Conservation (phyloP, 306 rosid species). For the Cucumis melo region DNA sequence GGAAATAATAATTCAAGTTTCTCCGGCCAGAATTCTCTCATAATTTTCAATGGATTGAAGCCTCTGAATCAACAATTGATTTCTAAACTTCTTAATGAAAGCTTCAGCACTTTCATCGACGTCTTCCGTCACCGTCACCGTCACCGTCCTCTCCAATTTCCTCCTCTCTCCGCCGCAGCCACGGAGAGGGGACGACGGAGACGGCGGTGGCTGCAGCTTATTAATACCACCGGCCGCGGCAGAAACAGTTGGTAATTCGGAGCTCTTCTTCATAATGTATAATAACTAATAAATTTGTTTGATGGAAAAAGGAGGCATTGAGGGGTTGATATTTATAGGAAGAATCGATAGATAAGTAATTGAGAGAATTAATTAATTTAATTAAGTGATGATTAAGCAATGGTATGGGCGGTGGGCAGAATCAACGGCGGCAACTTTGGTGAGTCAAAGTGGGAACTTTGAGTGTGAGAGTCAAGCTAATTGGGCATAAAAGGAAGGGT, state of each 20-base stretch:
- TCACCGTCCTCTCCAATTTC: constrained; percentile 42
- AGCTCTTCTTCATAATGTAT: neutral
- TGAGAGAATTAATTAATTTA: neutral
- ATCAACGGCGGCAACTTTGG: neutral
- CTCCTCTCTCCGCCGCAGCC: neutral
- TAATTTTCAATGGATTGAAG: constrained; percentile 76
- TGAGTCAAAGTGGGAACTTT: neutral
- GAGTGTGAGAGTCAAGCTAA: neutral
- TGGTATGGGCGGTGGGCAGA: neutral
- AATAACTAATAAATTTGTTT: neutral
- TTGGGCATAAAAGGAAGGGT: neutral
- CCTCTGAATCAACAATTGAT: constrained; percentile 66
- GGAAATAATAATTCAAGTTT: constrained; percentile 10
- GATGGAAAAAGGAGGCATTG: neutral
- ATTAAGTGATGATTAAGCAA: neutral
- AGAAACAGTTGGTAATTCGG: neutral
- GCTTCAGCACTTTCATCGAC: constrained; percentile 76
- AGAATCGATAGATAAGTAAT: neutral
- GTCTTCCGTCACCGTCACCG: constrained; percentile 44
- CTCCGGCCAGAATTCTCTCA: constrained; percentile 62
- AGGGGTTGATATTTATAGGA: neutral
- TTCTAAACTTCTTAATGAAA: constrained; percentile 76
- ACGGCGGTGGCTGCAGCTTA: neutral
- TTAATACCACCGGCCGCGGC: neutral
- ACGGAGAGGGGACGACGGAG: neutral